Evolutionary conservation across 2,329 filamentous ascomycete species (phyloP).

Genomic region (Penicillium paneum): DNA sequence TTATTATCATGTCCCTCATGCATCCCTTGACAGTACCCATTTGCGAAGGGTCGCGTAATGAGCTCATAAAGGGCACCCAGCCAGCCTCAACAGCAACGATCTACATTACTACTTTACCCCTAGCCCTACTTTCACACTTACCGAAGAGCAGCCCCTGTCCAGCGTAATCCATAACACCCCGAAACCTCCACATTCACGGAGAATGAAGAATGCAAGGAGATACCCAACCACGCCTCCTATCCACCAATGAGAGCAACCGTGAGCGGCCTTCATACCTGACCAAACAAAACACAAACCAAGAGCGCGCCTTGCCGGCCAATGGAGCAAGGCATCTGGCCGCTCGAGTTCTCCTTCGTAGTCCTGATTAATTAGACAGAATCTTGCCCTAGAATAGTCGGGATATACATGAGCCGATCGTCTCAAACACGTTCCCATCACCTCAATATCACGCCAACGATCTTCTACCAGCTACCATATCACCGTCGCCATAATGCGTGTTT

Average conservation of each 20-base stretch:
- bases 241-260: conserved; percentile 12
- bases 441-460: not conserved
- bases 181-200: conserved; percentile 17
- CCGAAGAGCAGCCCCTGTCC: conserved; percentile 12
- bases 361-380: not conserved
- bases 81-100: not conserved
- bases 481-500: conserved; percentile 20
- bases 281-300: conserved; percentile 1
- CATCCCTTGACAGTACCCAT: conserved; percentile 3
- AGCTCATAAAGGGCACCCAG: not conserved
- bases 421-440: not conserved
- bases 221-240: conserved; percentile 5
- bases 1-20: not conserved
- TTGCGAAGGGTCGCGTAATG: not conserved
- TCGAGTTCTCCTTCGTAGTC: conserved; percentile 11
- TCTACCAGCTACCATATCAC: not conserved
- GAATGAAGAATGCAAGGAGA: conserved; percentile 24
- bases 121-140: not conserved
- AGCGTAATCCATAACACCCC: not conserved
- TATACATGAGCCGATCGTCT: conserved; percentile 11
- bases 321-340: conserved; percentile 12
- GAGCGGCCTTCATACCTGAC: conserved; percentile 8
- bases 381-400: not conserved
- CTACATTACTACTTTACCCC: not conserved
- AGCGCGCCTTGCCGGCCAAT: conserved; percentile 8